phyloP scores from a whole-genome alignment of 345 rosid species.

The Hevea brasiliensis region DNA sequence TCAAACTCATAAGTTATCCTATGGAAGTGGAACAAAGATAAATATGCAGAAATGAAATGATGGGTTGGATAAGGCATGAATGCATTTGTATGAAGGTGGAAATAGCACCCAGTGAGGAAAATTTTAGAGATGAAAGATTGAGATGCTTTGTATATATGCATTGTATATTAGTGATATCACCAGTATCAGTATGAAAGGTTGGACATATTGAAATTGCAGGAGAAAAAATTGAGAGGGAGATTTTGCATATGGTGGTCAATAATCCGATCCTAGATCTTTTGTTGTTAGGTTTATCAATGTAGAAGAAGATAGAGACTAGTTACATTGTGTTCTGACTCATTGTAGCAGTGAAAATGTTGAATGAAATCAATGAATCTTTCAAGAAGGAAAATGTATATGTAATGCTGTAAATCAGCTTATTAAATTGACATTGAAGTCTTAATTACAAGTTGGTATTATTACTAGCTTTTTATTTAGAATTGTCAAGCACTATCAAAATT shows the following conservation, averaged over 20 bases:
- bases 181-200: too few species aligned
- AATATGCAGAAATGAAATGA: too few species aligned
- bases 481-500: not conserved
- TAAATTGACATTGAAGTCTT: constrained; percentile 1
- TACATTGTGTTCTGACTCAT: not conserved
- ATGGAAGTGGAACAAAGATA: not conserved
- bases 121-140: too few species aligned
- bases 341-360: not conserved
- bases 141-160: too few species aligned
- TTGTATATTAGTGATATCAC: too few species aligned
- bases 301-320: not conserved
- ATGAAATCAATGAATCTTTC: not conserved
- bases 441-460: not conserved
- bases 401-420: not conserved
- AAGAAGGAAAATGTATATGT: not conserved
- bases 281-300: not conserved
- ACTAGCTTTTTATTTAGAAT: not conserved
- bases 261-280: not conserved
- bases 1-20: not conserved
- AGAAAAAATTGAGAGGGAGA: not conserved
- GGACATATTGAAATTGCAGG: too few species aligned
- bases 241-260: not conserved
- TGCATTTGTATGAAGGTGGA: too few species aligned
- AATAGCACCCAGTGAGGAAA: too few species aligned
- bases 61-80: too few species aligned